phyloP scores from a whole-genome alignment of 176 grass and related monocot species.

The Calamus simplicifolius region DNA sequence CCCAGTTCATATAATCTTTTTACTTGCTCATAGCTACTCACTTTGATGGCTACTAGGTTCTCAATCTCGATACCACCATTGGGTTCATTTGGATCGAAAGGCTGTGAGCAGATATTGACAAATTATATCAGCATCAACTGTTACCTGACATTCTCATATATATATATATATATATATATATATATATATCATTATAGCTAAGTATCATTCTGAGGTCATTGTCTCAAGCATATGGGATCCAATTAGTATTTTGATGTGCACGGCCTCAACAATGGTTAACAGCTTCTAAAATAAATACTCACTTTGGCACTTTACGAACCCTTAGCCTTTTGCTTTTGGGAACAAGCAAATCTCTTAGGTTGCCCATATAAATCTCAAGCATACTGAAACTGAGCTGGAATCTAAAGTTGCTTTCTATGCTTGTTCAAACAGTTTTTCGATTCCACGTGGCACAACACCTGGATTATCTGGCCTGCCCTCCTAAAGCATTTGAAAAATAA shows the following conservation, averaged over 20 bases:
- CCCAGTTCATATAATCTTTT: conserved; percentile 82
- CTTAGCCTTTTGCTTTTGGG: conserved; percentile 32
- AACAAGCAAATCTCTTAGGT: conserved; percentile 72
- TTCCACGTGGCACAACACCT: conserved; percentile 73
- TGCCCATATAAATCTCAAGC: conserved; percentile 98
- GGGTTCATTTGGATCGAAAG: conserved; percentile 75
- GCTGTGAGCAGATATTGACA: conserved; percentile 23
- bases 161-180: too few relatives aligned
- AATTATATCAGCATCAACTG: too few relatives aligned
- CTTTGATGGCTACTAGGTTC: conserved; percentile 66
- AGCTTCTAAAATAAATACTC: conserved; percentile 10
- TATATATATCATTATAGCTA: too few relatives aligned
- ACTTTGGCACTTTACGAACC: conserved; percentile 63
- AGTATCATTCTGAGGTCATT: too few relatives aligned
- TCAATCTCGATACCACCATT: conserved; percentile 75
- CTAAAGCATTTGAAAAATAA: conserved; percentile 37
- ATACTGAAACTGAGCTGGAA: conserved; percentile 92
- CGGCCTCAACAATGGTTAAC: too few relatives aligned
- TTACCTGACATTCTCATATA: too few relatives aligned
- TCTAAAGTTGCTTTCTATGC: conserved; percentile 53
- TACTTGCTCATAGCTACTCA: conserved; percentile 75
- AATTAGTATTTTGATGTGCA: too few relatives aligned
- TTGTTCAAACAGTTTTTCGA: conserved; percentile 63
- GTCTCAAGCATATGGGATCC: too few relatives aligned
- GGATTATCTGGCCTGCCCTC: conserved; percentile 51